Evolutionary conservation across 2,329 filamentous ascomycete species (phyloP).

Genomic region (Ophiosphaerella narmari): DNA sequence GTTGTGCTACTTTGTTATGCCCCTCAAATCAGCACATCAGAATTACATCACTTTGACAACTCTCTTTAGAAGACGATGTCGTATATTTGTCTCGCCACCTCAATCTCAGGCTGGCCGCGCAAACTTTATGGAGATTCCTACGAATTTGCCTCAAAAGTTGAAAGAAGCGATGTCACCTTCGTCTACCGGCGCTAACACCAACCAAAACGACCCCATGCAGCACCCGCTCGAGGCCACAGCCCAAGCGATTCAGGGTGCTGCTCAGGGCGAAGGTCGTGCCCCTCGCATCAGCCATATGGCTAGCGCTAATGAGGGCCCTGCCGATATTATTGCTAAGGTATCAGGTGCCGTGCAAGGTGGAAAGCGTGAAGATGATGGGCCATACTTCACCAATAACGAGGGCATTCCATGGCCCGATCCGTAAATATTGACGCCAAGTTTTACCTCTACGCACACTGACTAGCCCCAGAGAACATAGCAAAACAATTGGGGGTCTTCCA

Average conservation of each 20-base stretch:
- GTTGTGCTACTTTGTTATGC: too few relatives aligned
- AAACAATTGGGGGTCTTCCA: slow-evolving; percentile 59
- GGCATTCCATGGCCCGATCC: slow-evolving; percentile 58
- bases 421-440: slow-evolving; percentile 20
- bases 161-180: slow-evolving; percentile 25
- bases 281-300: slow-evolving; percentile 48
- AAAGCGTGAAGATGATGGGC: slow-evolving; percentile 55
- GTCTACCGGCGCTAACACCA: slow-evolving; percentile 33
- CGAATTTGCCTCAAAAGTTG: slow-evolving; percentile 14
- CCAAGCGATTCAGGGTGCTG: slow-evolving; percentile 47
- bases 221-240: slow-evolving; percentile 51
- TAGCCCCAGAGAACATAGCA: slow-evolving; percentile 50
- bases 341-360: slow-evolving; percentile 53
- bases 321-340: slow-evolving; percentile 57
- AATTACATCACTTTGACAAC: too few relatives aligned
- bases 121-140: slow-evolving; percentile 21
- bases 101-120: too few relatives aligned
- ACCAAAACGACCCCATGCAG: slow-evolving; percentile 39
- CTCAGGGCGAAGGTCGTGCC: slow-evolving; percentile 44
- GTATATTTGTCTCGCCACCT: too few relatives aligned
- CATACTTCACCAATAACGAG: slow-evolving; percentile 62
- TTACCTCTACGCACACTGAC: neutral
- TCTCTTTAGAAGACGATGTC: too few relatives aligned
- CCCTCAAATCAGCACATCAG: too few relatives aligned
- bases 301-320: slow-evolving; percentile 57